These are phyloP conservation scores for Phallus indusiatus DNA, from an alignment of 768 basidiomycete genomes.

Conservation along the genomic window DNA sequence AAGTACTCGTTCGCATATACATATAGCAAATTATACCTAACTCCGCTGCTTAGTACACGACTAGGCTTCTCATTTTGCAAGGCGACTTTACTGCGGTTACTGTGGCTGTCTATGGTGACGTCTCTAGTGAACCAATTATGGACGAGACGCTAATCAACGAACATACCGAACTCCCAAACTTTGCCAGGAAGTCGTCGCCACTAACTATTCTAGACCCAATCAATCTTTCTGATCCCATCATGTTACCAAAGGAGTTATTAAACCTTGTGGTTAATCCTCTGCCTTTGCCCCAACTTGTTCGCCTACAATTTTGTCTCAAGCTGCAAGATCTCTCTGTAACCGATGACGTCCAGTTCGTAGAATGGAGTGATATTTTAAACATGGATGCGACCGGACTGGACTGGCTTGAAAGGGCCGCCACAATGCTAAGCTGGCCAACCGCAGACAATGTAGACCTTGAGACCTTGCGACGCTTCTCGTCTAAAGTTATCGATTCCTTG, in stretches of 20 bases:
- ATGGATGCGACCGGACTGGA: slow-evolving; percentile 43
- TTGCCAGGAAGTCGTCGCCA: slow-evolving; percentile 26
- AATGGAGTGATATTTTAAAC: slow-evolving; percentile 54
- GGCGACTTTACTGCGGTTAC: slow-evolving; percentile 63
- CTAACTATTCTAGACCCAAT: slow-evolving; percentile 51
- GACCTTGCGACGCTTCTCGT: slow-evolving; percentile 43
- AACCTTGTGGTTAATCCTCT: slow-evolving; percentile 52
- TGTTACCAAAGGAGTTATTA: slow-evolving; percentile 53
- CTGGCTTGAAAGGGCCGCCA: slow-evolving; percentile 43
- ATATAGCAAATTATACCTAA: not conserved
- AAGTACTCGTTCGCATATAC: slow-evolving; percentile 18
- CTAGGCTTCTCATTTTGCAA: slow-evolving; percentile 72
- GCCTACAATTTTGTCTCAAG: slow-evolving; percentile 74
- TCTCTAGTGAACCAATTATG: slow-evolving; percentile 36
- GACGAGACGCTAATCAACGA: slow-evolving; percentile 34
- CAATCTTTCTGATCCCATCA: slow-evolving; percentile 47
- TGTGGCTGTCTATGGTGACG: slow-evolving; percentile 51
- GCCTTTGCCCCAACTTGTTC: slow-evolving; percentile 51
- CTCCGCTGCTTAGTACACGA: slow-evolving; percentile 44
- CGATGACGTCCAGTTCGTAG: slow-evolving; percentile 66
- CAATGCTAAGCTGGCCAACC: slow-evolving; percentile 47
- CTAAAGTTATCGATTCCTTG: slow-evolving; percentile 44
- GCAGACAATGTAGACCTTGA: slow-evolving; percentile 46
- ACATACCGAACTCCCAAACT: slow-evolving; percentile 25
- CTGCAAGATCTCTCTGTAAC: slow-evolving; percentile 64